A percentile compares a stretch with the other conserved stretches of the same genome.
These are phyloP conservation scores for Sarocladium oryzae DNA, from an alignment of 2,329 filamentous ascomycete genomes.

Conservation along the genomic window DNA sequence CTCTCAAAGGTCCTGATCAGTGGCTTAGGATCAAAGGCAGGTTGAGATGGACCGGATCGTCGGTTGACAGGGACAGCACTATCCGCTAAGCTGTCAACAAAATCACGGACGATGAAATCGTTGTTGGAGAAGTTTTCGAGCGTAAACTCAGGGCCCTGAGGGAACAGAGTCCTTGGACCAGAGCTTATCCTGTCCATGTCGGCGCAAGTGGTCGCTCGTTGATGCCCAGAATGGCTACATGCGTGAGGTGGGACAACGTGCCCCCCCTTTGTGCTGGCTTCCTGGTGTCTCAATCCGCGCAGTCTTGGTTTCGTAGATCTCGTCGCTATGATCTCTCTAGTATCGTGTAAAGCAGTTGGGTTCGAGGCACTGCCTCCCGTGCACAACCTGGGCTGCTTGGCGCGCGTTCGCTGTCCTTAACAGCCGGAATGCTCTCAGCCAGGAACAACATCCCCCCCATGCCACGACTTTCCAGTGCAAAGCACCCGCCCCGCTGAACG, in stretches of 20 bases:
- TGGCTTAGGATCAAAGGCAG: constrained; percentile 87
- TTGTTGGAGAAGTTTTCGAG: constrained; percentile 82
- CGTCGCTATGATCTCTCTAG: neutral
- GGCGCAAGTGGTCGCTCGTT: constrained; percentile 6
- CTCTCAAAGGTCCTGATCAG: constrained; percentile 92
- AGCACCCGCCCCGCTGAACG: neutral
- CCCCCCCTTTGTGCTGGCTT: neutral
- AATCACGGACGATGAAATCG: constrained; percentile 97
- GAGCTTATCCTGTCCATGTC: constrained; percentile 38
- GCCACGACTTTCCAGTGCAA: constrained; percentile 1
- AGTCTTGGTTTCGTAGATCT: too few species aligned
- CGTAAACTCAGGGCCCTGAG: constrained; percentile 74
- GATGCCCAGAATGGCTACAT: constrained; percentile 23
- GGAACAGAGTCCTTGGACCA: constrained; percentile 62
- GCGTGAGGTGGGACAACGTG: constrained; percentile 13
- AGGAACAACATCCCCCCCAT: neutral
- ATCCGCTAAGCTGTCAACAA: constrained; percentile 88
- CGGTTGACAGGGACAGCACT: constrained; percentile 72
- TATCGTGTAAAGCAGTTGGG: too few species aligned
- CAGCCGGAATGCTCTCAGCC: neutral
- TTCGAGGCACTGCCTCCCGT: neutral
- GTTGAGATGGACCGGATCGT: constrained; percentile 59
- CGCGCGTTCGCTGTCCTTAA: neutral
- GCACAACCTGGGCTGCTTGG: neutral
- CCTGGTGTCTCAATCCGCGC: neutral